A percentile compares a stretch with the other conserved stretches of the same genome.
phyloP scores from a whole-genome alignment of 2,329 filamentous ascomycete species.

The Tolypocladium guangdongense region DNA sequence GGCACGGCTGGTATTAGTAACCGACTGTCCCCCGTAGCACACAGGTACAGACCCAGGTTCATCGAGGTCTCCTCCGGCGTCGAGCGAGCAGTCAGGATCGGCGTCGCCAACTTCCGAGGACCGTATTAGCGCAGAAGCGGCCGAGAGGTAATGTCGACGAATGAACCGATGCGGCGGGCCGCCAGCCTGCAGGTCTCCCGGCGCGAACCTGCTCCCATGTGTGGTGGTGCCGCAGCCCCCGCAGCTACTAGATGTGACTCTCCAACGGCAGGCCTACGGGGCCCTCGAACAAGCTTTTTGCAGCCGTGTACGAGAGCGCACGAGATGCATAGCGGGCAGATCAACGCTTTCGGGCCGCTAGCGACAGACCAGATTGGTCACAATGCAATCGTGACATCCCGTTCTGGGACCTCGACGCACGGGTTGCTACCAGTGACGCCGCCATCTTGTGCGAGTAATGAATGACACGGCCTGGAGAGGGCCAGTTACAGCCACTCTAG shows the following conservation, averaged over 20 bases:
- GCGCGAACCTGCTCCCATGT: background rate
- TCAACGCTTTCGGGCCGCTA: conserved; percentile 5
- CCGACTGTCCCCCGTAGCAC: background rate
- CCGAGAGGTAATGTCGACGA: background rate
- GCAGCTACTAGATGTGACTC: background rate
- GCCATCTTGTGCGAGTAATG: background rate
- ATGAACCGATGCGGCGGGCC: background rate
- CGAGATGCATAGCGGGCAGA: conserved; percentile 3
- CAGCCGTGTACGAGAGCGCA: background rate
- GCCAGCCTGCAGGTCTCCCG: background rate
- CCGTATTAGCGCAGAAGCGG: background rate
- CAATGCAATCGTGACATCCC: conserved; percentile 20
- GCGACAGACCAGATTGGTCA: background rate
- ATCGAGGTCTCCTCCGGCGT: background rate
- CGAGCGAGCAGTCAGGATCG: background rate
- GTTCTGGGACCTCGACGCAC: conserved; percentile 15
- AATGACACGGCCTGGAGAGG: background rate
- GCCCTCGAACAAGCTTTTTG: background rate
- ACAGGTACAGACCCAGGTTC: background rate
- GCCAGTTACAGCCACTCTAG: no score
- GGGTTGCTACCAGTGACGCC: conserved; percentile 4
- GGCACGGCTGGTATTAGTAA: background rate
- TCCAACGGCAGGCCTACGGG: background rate
- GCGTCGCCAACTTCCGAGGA: background rate
- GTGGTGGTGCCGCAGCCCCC: background rate